These are phyloP conservation scores for Macrophomina tecta DNA, from an alignment of 2,329 filamentous ascomycete genomes.

Conservation along the genomic window DNA sequence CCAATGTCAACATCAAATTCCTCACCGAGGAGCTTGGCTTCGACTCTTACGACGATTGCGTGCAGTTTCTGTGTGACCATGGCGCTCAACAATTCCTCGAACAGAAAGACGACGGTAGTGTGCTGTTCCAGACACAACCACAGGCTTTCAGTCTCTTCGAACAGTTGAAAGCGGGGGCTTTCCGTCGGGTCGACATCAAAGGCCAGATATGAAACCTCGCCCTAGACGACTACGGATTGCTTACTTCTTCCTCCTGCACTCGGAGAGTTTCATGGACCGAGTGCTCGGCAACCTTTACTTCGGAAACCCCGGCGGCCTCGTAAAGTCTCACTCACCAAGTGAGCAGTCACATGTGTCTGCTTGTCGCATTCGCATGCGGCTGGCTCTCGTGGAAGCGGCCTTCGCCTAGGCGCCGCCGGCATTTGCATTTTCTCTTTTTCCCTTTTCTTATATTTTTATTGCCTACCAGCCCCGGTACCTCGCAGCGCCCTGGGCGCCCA, in stretches of 20 bases:
- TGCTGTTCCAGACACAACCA: conserved; percentile 53
- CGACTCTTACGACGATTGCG: conserved; percentile 87
- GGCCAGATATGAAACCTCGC: conserved; percentile 79
- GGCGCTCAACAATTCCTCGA: conserved; percentile 77
- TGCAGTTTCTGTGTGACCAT: conserved; percentile 86
- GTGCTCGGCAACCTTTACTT: conserved; percentile 12
- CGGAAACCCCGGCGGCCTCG: conserved; percentile 3
- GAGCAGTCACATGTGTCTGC: conserved; percentile 7
- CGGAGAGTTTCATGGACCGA: conserved; percentile 1
- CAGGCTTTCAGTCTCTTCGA: conserved; percentile 67
- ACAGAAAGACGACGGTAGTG: conserved; percentile 67
- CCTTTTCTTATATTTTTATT: background rate
- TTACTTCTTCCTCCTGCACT: background rate
- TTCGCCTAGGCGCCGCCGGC: background rate
- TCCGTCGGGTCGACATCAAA: conserved; percentile 92
- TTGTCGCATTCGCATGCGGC: background rate
- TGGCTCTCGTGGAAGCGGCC: background rate
- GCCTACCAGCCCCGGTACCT: background rate
- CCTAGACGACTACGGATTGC: background rate
- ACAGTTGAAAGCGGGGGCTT: conserved; percentile 72
- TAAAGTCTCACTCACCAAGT: conserved; percentile 7
- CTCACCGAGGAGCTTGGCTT: conserved; percentile 96
- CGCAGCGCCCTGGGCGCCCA: background rate
- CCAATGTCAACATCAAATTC: conserved; percentile 85
- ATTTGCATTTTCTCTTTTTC: conserved; percentile 10